Evolutionary conservation across 169 alveolate species (phyloP).

Genomic region (Hepatocystis sp.): DNA sequence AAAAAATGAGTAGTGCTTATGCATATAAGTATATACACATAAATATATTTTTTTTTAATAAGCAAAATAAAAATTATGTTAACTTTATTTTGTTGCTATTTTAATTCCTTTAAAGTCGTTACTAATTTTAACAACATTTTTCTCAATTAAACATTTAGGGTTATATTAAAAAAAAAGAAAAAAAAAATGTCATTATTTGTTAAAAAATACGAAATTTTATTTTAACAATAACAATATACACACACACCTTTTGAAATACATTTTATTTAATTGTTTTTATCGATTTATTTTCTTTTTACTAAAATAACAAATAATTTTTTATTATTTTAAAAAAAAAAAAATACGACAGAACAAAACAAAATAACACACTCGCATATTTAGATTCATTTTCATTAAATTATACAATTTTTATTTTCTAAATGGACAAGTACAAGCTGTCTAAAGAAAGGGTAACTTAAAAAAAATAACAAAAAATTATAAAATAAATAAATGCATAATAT

Average conservation of each 20-base stretch:
- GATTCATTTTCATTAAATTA: constrained; percentile 11
- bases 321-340: not conserved
- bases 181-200: constrained; percentile 1
- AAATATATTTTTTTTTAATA: constrained; percentile 7
- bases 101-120: constrained; percentile 10
- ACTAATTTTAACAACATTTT: constrained; percentile 8
- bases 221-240: too few relatives aligned
- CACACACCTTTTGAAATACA: not conserved
- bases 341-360: too few relatives aligned
- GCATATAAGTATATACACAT: too few relatives aligned
- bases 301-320: constrained; percentile 3
- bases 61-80: constrained; percentile 4
- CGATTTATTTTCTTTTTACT: constrained; percentile 1
- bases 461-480: too few relatives aligned
- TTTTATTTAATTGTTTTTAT: not conserved
- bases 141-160: too few relatives aligned
- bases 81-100: constrained; percentile 8
- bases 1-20: too few relatives aligned
- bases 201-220: constrained; percentile 16
- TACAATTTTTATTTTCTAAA: constrained; percentile 28
- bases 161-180: too few relatives aligned
- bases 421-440: constrained; percentile 55
- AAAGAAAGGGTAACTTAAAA: constrained; percentile 69
- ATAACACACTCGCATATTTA: too few relatives aligned
- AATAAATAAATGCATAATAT: too few relatives aligned